These are phyloP conservation scores for Suhomyces kunorum DNA, from an alignment of 1,139 yeast genomes.

Conservation along the genomic window DNA sequence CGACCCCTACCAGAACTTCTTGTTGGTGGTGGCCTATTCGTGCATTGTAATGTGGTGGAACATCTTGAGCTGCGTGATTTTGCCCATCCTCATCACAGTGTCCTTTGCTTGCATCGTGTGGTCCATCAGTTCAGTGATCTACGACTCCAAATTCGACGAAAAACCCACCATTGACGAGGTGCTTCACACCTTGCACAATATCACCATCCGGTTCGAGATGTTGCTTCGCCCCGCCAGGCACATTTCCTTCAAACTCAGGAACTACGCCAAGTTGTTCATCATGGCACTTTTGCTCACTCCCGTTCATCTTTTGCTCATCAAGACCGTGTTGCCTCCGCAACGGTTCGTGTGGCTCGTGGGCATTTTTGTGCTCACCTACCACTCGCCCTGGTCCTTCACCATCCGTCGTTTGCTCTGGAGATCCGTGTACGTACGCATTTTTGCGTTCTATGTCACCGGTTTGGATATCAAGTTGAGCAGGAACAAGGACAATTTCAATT, in stretches of 20 bases:
- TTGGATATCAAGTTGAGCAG: conserved; percentile 34
- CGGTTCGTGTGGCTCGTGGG: conserved; percentile 41
- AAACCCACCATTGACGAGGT: conserved; percentile 62
- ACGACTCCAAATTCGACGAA: conserved; percentile 46
- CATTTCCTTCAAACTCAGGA: conserved; percentile 27
- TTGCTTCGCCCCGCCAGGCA: conserved; percentile 44
- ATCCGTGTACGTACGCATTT: conserved; percentile 46
- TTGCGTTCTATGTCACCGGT: conserved; percentile 50
- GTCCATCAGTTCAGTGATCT: conserved; percentile 45
- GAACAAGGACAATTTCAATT: conserved; percentile 20
- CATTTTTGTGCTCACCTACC: conserved; percentile 46
- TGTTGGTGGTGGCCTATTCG: conserved; percentile 43
- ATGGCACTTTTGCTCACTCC: conserved; percentile 48
- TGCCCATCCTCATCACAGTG: conserved; percentile 42
- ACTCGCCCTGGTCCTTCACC: conserved; percentile 56
- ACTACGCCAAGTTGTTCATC: conserved; percentile 34
- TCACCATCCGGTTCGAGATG: conserved; percentile 48
- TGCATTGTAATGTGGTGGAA: conserved; percentile 50
- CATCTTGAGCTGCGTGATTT: conserved; percentile 30
- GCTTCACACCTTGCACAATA: conserved; percentile 50
- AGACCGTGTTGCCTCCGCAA: conserved; percentile 38
- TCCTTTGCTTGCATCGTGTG: conserved; percentile 45
- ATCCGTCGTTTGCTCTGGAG: conserved; percentile 56
- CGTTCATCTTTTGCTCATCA: conserved; percentile 41
- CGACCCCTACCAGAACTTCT: conserved; percentile 50